Evolutionary conservation across 768 basidiomycete species (phyloP).

Genomic region (Thelephora aurantiotincta): DNA sequence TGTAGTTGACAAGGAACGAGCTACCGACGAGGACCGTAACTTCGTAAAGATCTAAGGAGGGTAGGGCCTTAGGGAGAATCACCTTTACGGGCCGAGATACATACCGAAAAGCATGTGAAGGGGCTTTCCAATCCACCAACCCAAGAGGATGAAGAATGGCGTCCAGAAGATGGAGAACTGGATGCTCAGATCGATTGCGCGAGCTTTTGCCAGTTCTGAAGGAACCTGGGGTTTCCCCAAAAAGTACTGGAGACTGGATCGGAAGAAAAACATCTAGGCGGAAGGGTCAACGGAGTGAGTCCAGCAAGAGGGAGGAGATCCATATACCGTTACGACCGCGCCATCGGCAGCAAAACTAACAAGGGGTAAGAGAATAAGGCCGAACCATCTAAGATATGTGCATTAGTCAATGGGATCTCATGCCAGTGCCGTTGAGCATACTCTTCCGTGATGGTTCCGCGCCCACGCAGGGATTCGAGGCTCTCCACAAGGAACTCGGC

Average conservation of each 20-base stretch:
- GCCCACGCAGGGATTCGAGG: constrained; percentile 37
- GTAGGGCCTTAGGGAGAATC: background rate
- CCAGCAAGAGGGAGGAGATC: constrained; percentile 44
- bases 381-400: constrained; percentile 42
- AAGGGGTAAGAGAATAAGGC: constrained; percentile 55
- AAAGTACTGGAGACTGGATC: constrained; percentile 25
- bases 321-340: constrained; percentile 31
- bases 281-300: constrained; percentile 58
- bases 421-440: constrained; percentile 15
- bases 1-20: constrained; percentile 68
- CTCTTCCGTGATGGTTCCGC: constrained; percentile 35
- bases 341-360: constrained; percentile 67
- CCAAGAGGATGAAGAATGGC: constrained; percentile 54
- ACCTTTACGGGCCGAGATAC: constrained; percentile 4
- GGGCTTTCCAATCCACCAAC: constrained; percentile 52
- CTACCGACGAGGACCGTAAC: constrained; percentile 49
- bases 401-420: background rate
- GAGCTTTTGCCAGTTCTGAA: constrained; percentile 44
- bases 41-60: constrained; percentile 47
- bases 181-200: constrained; percentile 65
- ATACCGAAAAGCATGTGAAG: constrained; percentile 55
- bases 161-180: constrained; percentile 74
- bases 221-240: constrained; percentile 29
- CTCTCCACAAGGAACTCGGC: constrained; percentile 61
- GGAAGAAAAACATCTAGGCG: constrained; percentile 42